phyloP scores from a whole-genome alignment of 352 stramenopile species.

The Pythium volutum region DNA sequence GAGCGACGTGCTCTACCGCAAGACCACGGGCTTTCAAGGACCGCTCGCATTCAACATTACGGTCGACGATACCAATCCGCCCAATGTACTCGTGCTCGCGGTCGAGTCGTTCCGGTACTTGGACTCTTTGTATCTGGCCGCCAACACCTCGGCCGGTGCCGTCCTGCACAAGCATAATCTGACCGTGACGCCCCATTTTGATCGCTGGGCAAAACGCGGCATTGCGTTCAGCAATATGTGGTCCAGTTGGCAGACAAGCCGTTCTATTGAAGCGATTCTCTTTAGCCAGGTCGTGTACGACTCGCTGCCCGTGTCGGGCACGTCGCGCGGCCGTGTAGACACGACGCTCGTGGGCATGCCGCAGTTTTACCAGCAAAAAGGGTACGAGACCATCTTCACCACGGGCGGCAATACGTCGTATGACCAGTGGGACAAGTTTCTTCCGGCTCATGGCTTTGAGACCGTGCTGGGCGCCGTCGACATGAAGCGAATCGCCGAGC shows the following conservation, averaged over 20 bases:
- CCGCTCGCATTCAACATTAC: constrained; percentile 41
- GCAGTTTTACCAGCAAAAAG: constrained; percentile 48
- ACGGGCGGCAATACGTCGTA: constrained; percentile 45
- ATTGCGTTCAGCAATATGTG: constrained; percentile 53
- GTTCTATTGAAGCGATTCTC: constrained; percentile 51
- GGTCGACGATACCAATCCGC: constrained; percentile 28
- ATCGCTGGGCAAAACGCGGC: constrained; percentile 44
- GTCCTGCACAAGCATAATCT: constrained; percentile 30
- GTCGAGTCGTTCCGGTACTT: constrained; percentile 56
- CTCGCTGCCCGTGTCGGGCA: constrained; percentile 34
- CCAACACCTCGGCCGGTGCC: constrained; percentile 21
- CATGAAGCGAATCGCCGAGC: constrained; percentile 34
- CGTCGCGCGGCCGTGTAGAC: constrained; percentile 28
- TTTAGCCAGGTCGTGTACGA: constrained; percentile 53
- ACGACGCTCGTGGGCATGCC: constrained; percentile 39
- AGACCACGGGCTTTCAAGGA: constrained; percentile 38
- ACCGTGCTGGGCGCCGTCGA: constrained; percentile 34
- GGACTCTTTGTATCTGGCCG: constrained; percentile 52
- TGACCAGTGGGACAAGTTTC: constrained; percentile 48
- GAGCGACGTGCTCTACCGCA: constrained; percentile 35
- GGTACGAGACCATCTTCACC: constrained; percentile 48
- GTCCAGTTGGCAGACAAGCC: constrained; percentile 56
- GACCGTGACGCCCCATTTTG: constrained; percentile 45
- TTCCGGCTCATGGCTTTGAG: constrained; percentile 50
- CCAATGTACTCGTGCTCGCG: constrained; percentile 49